Evolutionary conservation across 768 basidiomycete genomes (phyloP).

Genomic region (Mrakia frigida): DNA sequence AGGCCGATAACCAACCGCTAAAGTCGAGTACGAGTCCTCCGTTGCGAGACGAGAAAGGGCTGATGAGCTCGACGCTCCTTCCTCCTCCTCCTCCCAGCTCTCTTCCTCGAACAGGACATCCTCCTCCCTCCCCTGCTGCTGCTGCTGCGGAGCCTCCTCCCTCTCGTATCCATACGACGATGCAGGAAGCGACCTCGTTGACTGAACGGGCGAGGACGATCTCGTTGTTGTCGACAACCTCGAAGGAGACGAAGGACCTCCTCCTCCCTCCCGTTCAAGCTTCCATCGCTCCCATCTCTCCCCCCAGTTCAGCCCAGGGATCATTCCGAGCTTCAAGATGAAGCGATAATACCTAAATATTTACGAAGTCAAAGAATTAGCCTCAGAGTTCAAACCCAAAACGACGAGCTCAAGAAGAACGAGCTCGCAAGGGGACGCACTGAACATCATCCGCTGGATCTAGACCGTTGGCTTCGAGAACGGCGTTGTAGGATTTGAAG

Average conservation of each 20-base stretch:
- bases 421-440: not conserved
- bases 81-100: constrained; percentile 1
- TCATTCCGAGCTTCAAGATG: constrained; percentile 71
- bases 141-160: not conserved
- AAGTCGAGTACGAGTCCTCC: not conserved
- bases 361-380: not conserved
- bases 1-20: not conserved
- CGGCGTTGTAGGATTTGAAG: constrained; percentile 80
- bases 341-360: constrained; percentile 61
- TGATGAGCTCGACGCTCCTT: not conserved
- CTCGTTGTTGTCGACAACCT: constrained; percentile 48
- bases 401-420: not conserved
- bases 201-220: constrained; percentile 38
- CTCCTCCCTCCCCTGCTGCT: not conserved
- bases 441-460: constrained; percentile 66
- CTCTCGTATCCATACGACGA: not conserved
- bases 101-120: not conserved
- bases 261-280: constrained; percentile 18
- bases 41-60: not conserved
- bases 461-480: constrained; percentile 66
- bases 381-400: too few relatives aligned
- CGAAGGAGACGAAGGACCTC: constrained; percentile 33
- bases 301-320: constrained; percentile 73
- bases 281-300: constrained; percentile 62
- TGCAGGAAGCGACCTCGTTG: not conserved